A percentile compares a stretch with the other conserved stretches of the same genome.
Conservation (phyloP, 441 rosid species). For the Capsella rubella region DNA sequence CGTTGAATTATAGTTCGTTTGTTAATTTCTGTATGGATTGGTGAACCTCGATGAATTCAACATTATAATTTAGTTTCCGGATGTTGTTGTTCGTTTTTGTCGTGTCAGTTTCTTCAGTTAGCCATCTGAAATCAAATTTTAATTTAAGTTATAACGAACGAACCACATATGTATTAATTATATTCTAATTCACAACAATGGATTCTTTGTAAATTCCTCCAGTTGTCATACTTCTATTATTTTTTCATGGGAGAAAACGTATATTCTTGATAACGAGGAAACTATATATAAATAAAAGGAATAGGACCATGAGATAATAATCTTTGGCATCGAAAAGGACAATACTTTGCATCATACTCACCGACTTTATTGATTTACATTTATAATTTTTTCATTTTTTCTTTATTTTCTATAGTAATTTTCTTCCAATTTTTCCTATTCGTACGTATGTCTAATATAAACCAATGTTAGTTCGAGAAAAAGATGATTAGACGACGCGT, state of each 20-base stretch:
- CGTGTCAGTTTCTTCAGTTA: not conserved
- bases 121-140: not conserved
- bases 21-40: not conserved
- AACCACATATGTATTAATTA: not conserved
- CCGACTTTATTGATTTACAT: conserved; percentile 43
- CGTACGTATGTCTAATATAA: not conserved
- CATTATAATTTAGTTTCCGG: not conserved
- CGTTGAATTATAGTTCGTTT: conserved; percentile 19
- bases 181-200: not conserved
- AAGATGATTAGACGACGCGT: conserved; percentile 30
- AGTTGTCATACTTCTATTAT: not conserved
- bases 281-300: conserved; percentile 15
- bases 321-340: conserved; percentile 43
- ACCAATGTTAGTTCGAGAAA: conserved; percentile 29
- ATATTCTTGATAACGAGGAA: conserved; percentile 36
- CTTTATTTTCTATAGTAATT: conserved; percentile 14
- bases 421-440: not conserved
- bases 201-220: not conserved
- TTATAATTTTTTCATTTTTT: conserved; percentile 4
- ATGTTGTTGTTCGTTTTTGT: conserved; percentile 13
- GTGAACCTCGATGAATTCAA: not conserved
- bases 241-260: conserved; percentile 28
- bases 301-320: conserved; percentile 24
- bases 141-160: not conserved
- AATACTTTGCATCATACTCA: conserved; percentile 46